Conservation (phyloP, 2,329 filamentous ascomycete species). For the Periconia macrospinosa region DNA sequence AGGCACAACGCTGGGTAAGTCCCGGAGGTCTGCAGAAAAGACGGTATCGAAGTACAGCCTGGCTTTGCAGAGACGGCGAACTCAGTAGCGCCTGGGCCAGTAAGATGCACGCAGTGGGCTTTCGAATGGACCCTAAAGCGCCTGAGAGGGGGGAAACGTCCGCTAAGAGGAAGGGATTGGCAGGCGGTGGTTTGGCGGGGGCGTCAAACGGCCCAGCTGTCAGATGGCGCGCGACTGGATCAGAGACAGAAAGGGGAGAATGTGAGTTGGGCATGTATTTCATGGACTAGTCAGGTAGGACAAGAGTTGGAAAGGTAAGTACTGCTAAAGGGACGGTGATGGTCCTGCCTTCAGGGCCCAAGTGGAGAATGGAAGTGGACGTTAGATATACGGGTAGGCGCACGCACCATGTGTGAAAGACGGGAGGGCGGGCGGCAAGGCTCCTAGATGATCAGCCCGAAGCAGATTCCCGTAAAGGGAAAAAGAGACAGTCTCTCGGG, state of each 20-base stretch:
- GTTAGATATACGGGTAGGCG: constrained; percentile 22
- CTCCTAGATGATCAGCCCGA: constrained; percentile 22
- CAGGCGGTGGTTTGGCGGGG: constrained; percentile 21
- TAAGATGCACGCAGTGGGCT: constrained; percentile 24
- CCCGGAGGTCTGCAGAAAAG: constrained; percentile 7
- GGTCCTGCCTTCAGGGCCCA: constrained; percentile 21
- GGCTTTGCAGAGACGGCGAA: constrained; percentile 14
- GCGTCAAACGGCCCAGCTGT: constrained; percentile 26
- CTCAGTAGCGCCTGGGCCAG: constrained; percentile 9
- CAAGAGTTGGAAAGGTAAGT: constrained; percentile 10
- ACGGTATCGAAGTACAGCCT: constrained; percentile 9
- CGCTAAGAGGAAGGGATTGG: constrained; percentile 31
- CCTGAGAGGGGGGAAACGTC: constrained; percentile 28
- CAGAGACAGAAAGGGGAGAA: constrained; percentile 11
- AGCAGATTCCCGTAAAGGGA: constrained; percentile 29
- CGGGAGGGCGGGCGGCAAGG: constrained; percentile 23
- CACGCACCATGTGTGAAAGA: constrained; percentile 38
- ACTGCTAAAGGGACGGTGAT: constrained; percentile 4
- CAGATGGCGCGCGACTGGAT: constrained; percentile 17
- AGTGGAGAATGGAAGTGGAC: constrained; percentile 30
- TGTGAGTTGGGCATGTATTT: constrained; percentile 15
- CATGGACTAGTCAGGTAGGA: constrained; percentile 16
- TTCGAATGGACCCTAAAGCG: constrained; percentile 23
- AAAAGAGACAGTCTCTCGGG: constrained; percentile 26
- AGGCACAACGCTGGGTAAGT: constrained; percentile 8